Evolutionary conservation across 805 yeast genomes (phyloP).

Genomic region (Blastobotrys terrestris): DNA sequence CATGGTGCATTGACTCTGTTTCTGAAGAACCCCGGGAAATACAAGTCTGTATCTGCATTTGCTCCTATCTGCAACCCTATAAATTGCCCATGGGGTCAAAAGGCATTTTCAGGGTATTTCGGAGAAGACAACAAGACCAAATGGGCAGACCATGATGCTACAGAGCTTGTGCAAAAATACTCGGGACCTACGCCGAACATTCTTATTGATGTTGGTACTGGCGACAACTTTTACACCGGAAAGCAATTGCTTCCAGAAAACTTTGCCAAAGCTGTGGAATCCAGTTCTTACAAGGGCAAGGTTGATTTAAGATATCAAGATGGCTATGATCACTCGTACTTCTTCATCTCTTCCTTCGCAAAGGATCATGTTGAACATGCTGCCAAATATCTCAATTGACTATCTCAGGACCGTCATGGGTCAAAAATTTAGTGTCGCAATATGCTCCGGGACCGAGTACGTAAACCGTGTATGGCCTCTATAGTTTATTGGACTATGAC

Average conservation of each 20-base stretch:
- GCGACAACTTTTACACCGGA: constrained; percentile 62
- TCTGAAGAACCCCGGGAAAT: constrained; percentile 62
- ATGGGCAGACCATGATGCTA: constrained; percentile 84
- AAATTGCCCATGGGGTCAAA: constrained; percentile 79
- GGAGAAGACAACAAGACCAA: constrained; percentile 44
- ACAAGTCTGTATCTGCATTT: constrained; percentile 80
- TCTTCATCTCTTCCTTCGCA: constrained; percentile 72
- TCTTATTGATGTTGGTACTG: constrained; percentile 76
- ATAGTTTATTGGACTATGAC: too few relatives aligned
- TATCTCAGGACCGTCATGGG: background rate
- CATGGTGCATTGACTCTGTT: constrained; percentile 78
- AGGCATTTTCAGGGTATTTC: constrained; percentile 73
- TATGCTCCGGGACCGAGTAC: too few relatives aligned
- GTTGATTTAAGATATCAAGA: constrained; percentile 59
- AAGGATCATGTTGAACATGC: constrained; percentile 83
- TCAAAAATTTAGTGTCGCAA: too few relatives aligned
- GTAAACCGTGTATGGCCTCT: too few relatives aligned
- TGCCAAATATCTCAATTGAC: constrained; percentile 48
- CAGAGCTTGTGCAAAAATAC: constrained; percentile 57
- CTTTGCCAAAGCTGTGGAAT: constrained; percentile 53
- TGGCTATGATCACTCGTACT: constrained; percentile 90
- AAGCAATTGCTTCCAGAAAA: constrained; percentile 71
- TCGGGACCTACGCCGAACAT: constrained; percentile 51
- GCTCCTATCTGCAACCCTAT: constrained; percentile 84
- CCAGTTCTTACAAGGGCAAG: constrained; percentile 55